Evolutionary conservation across 345 rosid genomes (phyloP).

Genomic region (Aethionema arabicum): DNA sequence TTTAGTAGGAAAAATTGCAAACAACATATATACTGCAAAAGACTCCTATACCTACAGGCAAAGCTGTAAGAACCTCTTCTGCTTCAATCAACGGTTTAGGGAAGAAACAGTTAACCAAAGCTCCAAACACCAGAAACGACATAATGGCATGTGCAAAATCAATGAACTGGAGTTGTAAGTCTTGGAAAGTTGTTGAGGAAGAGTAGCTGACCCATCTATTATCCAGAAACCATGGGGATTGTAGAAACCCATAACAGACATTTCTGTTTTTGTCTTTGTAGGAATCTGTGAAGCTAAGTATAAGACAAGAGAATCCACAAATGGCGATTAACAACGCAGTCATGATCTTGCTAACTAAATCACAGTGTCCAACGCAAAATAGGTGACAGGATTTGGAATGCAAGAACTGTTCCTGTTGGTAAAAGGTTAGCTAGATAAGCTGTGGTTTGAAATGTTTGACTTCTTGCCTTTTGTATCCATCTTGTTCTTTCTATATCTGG

Average conservation of each 20-base stretch:
- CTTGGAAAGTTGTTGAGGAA: conserved; percentile 46
- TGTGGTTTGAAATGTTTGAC: conserved; percentile 67
- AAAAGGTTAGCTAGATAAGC: conserved; percentile 69
- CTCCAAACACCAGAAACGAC: conserved; percentile 68
- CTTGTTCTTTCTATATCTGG: conserved; percentile 38
- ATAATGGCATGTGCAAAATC: conserved; percentile 62
- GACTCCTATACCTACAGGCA: conserved; percentile 68
- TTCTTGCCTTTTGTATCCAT: conserved; percentile 53
- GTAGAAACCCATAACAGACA: conserved; percentile 60
- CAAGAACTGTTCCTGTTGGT: conserved; percentile 74
- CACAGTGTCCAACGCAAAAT: conserved; percentile 61
- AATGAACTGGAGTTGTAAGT: conserved; percentile 47
- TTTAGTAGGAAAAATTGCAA: conserved; percentile 59
- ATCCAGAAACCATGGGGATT: conserved; percentile 54
- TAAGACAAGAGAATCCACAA: conserved; percentile 61
- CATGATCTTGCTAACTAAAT: conserved; percentile 49
- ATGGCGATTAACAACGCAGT: conserved; percentile 47
- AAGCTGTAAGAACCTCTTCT: conserved; percentile 53
- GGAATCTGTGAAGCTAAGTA: conserved; percentile 65
- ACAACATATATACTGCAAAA: conserved; percentile 62
- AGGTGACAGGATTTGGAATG: conserved; percentile 71
- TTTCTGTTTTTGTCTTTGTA: conserved; percentile 55
- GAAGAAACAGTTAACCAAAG: conserved; percentile 56
- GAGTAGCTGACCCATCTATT: conserved; percentile 54
- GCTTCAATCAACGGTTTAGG: conserved; percentile 57